phyloP scores from a whole-genome alignment of 352 stramenopile species.

The Globisporangium radiosum region DNA sequence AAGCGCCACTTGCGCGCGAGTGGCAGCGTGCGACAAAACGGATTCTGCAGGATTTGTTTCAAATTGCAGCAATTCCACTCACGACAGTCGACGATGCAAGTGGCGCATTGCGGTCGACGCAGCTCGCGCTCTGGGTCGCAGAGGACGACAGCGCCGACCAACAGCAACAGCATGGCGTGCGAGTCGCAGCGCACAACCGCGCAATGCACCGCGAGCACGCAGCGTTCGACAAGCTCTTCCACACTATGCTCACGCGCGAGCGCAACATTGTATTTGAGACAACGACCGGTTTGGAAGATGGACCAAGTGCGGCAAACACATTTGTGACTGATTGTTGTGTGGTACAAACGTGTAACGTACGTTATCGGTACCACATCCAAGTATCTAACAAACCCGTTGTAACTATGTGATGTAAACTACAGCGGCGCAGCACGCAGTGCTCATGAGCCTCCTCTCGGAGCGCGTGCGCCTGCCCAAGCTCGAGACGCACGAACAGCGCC shows the following conservation, averaged over 20 bases:
- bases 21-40: slow-evolving; percentile 64
- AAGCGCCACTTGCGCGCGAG: slow-evolving; percentile 47
- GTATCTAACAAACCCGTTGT: not conserved
- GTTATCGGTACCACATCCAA: too few relatives aligned
- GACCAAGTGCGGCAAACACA: slow-evolving; percentile 31
- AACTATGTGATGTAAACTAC: not conserved
- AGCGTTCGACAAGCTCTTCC: slow-evolving; percentile 56
- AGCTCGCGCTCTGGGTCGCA: slow-evolving; percentile 45
- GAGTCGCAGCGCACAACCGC: slow-evolving; percentile 37
- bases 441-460: slow-evolving; percentile 52
- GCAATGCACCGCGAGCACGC: slow-evolving; percentile 29
- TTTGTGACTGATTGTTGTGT: too few relatives aligned
- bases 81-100: slow-evolving; percentile 6
- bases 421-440: slow-evolving; percentile 46
- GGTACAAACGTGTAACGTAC: too few relatives aligned
- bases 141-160: slow-evolving; percentile 30
- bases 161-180: slow-evolving; percentile 21
- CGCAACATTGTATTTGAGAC: slow-evolving; percentile 68
- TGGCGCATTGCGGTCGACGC: slow-evolving; percentile 20
- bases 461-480: slow-evolving; percentile 62
- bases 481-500: slow-evolving; percentile 36
- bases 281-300: slow-evolving; percentile 71
- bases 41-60: slow-evolving; percentile 55
- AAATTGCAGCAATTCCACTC: slow-evolving; percentile 47
- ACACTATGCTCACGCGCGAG: slow-evolving; percentile 57